These are phyloP conservation scores for Ophiostoma quercus DNA, from an alignment of 2,329 filamentous ascomycete genomes.

Conservation along the genomic window DNA sequence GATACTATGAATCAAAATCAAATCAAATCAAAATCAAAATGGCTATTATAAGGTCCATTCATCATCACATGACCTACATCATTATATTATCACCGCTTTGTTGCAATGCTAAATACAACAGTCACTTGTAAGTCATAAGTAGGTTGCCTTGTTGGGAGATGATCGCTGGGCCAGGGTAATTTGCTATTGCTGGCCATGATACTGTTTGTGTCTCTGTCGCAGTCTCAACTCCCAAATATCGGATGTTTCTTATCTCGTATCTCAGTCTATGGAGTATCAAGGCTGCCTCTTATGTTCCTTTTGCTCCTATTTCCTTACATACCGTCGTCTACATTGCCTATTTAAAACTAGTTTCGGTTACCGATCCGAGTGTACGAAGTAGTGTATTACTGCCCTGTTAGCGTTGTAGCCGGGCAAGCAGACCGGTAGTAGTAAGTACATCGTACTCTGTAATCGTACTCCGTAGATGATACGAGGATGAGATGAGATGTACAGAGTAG, in stretches of 20 bases:
- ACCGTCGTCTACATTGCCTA: not conserved
- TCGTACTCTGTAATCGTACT: not conserved
- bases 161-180: not conserved
- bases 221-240: not conserved
- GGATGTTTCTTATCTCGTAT: constrained; percentile 1
- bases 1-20: too few relatives aligned
- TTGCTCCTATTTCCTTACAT: not conserved
- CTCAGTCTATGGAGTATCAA: not conserved
- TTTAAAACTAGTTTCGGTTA: not conserved
- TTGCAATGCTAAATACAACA: not conserved
- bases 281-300: not conserved
- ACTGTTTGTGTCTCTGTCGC: not conserved
- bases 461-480: not conserved
- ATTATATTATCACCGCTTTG: not conserved
- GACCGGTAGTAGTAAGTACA: not conserved
- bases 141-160: constrained; percentile 3
- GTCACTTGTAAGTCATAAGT: not conserved
- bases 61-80: not conserved
- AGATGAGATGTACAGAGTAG: not conserved
- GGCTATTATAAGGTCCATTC: too few relatives aligned
- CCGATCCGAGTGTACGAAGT: not conserved
- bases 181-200: not conserved
- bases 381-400: not conserved
- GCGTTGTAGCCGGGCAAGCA: not conserved
- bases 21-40: too few relatives aligned